Conservation (phyloP, 768 basidiomycete genomes). For the Amanita fuliginea region DNA sequence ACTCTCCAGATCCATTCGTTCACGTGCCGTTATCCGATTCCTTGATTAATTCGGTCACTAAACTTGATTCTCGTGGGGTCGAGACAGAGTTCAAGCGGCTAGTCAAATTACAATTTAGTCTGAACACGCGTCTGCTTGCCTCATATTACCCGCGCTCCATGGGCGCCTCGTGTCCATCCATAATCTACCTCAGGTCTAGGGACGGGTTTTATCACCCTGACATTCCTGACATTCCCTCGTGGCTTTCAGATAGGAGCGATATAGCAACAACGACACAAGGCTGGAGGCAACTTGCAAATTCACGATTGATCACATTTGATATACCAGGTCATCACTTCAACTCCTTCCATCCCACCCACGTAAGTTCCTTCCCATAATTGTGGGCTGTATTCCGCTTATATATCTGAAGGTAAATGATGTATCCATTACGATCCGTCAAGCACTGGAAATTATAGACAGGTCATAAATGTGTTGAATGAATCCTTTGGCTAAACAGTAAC, state of each 20-base stretch:
- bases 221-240: constrained; percentile 29
- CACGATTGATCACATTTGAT: constrained; percentile 30
- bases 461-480: neutral
- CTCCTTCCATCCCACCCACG: constrained; percentile 40
- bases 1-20: constrained; percentile 49
- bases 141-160: constrained; percentile 27
- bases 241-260: constrained; percentile 39
- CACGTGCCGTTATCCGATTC: constrained; percentile 39
- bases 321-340: constrained; percentile 62
- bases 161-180: constrained; percentile 13
- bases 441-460: neutral
- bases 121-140: constrained; percentile 35
- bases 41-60: constrained; percentile 37
- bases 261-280: constrained; percentile 19
- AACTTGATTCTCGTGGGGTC: constrained; percentile 17
- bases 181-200: constrained; percentile 43
- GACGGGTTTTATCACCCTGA: constrained; percentile 29
- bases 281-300: constrained; percentile 37
- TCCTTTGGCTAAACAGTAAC: neutral
- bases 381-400: neutral
- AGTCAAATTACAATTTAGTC: constrained; percentile 36
- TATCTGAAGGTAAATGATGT: neutral
- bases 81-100: constrained; percentile 22
- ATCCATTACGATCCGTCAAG: neutral
- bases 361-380: constrained; percentile 15